A percentile compares a stretch with the other conserved stretches of the same genome.
Conservation (phyloP, 1,284 basidiomycete species). For the Irpex rosettiformis region DNA sequence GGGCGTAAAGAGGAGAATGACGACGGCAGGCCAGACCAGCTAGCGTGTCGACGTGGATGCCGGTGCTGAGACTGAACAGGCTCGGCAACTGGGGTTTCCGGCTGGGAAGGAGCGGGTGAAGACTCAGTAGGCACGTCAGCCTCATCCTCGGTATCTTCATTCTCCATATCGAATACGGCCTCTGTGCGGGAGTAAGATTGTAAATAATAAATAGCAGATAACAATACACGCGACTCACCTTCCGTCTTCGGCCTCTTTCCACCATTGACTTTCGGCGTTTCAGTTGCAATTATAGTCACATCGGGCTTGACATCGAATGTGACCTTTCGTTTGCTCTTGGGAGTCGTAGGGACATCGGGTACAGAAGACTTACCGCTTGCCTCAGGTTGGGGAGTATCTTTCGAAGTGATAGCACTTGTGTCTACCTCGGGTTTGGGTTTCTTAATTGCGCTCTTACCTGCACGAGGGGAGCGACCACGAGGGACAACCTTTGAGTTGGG, state of each 20-base stretch:
- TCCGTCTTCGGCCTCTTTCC: constrained; percentile 30
- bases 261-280: constrained; percentile 22
- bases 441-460: constrained; percentile 28
- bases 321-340: constrained; percentile 63
- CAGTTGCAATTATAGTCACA: constrained; percentile 42
- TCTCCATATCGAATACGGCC: constrained; percentile 67
- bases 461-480: constrained; percentile 24
- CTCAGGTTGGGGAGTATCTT: constrained; percentile 13
- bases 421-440: constrained; percentile 17
- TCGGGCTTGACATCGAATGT: constrained; percentile 68
- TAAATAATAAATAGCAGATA: neutral
- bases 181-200: constrained; percentile 37
- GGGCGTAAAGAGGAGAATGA: constrained; percentile 63
- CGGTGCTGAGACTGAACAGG: neutral
- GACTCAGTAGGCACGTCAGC: constrained; percentile 11
- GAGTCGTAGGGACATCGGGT: neutral
- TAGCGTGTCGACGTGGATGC: constrained; percentile 23
- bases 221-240: constrained; percentile 22
- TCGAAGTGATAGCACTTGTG: constrained; percentile 8
- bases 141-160: constrained; percentile 21
- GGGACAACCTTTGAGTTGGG: constrained; percentile 8
- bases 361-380: constrained; percentile 12
- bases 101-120: constrained; percentile 15
- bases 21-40: constrained; percentile 43
- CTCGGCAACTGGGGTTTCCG: constrained; percentile 18